These are phyloP conservation scores for Blastocystis sp. DNA, from an alignment of 352 stramenopile genomes.

Conservation along the genomic window DNA sequence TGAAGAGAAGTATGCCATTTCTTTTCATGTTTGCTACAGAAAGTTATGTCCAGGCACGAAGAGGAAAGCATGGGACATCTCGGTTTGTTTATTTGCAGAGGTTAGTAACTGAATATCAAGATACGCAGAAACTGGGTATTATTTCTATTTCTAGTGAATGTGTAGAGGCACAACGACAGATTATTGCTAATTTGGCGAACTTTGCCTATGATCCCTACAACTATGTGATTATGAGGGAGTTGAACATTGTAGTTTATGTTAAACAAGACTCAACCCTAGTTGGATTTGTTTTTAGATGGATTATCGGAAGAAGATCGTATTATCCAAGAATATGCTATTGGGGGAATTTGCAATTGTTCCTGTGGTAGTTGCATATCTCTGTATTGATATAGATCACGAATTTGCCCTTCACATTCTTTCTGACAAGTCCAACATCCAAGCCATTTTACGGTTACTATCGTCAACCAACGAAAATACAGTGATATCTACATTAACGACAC, in stretches of 20 bases:
- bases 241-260: conserved; percentile 23
- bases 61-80: conserved; percentile 14
- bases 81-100: conserved; percentile 47
- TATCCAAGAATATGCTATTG: conserved; percentile 32
- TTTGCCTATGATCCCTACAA: conserved; percentile 52
- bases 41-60: conserved; percentile 28
- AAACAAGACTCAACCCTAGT: not conserved
- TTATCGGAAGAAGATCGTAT: conserved; percentile 1
- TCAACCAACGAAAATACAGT: conserved; percentile 38
- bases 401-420: not conserved
- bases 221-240: conserved; percentile 19
- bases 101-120: conserved; percentile 39
- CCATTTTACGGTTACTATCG: not conserved
- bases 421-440: conserved; percentile 4
- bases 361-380: not conserved
- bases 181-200: conserved; percentile 52
- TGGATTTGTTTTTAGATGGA: conserved; percentile 43
- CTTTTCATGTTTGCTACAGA: conserved; percentile 39
- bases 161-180: conserved; percentile 10
- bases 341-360: conserved; percentile 35
- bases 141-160: not conserved
- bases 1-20: not conserved
- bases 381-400: not conserved
- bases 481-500: not conserved
- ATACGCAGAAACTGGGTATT: conserved; percentile 15